Percentiles rank a stretch among this genome's conserved stretches.
These are phyloP conservation scores for Colletotrichum tanaceti DNA, from an alignment of 2,329 filamentous ascomycete genomes.

Conservation along the genomic window DNA sequence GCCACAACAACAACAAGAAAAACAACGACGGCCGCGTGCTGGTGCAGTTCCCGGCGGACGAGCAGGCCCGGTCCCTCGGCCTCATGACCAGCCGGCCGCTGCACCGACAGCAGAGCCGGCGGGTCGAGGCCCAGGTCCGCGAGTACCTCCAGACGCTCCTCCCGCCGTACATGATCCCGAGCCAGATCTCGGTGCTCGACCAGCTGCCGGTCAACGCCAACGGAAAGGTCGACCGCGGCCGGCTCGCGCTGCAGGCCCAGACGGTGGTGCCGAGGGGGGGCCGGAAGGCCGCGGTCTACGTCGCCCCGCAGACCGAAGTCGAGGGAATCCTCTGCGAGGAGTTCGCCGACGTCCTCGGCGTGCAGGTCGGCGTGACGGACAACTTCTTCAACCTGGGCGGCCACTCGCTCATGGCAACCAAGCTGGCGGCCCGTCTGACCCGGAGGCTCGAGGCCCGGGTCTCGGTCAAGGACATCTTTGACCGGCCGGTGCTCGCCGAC, in stretches of 20 bases:
- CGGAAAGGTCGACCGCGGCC: constrained; percentile 44
- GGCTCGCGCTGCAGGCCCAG: constrained; percentile 37
- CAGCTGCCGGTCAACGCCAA: constrained; percentile 44
- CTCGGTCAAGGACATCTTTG: constrained; percentile 37
- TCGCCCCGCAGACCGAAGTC: constrained; percentile 17
- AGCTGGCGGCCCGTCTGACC: constrained; percentile 29
- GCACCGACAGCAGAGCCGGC: not conserved
- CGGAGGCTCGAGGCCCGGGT: constrained; percentile 12
- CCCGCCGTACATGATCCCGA: constrained; percentile 47
- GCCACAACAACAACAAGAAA: no score
- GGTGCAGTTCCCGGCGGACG: constrained; percentile 7
- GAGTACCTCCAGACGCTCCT: constrained; percentile 29
- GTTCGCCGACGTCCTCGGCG: constrained; percentile 19
- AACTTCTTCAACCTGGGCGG: constrained; percentile 42
- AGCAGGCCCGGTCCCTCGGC: not conserved
- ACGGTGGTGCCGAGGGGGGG: not conserved
- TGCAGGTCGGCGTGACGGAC: constrained; percentile 34
- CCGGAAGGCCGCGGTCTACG: not conserved
- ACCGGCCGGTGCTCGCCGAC: constrained; percentile 23
- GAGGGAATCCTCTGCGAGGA: constrained; percentile 37
- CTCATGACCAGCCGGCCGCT: not conserved
- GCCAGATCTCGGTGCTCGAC: constrained; percentile 42
- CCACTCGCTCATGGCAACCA: constrained; percentile 35
- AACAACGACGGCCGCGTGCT: constrained; percentile 3
- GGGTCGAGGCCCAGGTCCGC: not conserved